A percentile compares a stretch with the other conserved stretches of the same genome.
These are phyloP conservation scores for Scheffersomyces ergatensis DNA, from an alignment of 805 yeast genomes.

Conservation along the genomic window DNA sequence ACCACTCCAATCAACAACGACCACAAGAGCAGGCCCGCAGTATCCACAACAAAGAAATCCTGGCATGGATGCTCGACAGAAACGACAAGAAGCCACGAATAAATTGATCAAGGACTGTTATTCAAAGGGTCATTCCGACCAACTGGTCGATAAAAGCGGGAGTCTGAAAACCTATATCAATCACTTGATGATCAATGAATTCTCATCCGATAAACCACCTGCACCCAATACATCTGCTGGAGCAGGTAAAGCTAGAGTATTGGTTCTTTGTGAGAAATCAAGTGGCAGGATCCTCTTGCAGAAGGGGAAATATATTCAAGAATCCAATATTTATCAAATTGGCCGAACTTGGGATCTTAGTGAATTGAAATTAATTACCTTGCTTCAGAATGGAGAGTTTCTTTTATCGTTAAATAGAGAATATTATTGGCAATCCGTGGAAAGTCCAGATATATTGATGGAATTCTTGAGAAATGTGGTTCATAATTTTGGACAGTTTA, in stretches of 20 bases:
- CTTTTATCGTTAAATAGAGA: conserved; percentile 63
- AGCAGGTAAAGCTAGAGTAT: conserved; percentile 53
- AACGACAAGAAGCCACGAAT: conserved; percentile 16
- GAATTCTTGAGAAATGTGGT: conserved; percentile 34
- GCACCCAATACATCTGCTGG: conserved; percentile 52
- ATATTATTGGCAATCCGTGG: conserved; percentile 69
- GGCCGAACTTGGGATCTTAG: conserved; percentile 91
- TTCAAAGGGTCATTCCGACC: conserved; percentile 24
- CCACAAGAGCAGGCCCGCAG: conserved; percentile 1
- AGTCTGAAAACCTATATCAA: conserved; percentile 56
- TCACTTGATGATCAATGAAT: conserved; percentile 75
- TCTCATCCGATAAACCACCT: conserved; percentile 64
- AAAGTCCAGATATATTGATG: conserved; percentile 34
- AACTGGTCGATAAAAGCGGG: conserved; percentile 16
- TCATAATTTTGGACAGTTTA: conserved; percentile 28
- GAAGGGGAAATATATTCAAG: conserved; percentile 76
- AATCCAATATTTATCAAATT: conserved; percentile 72
- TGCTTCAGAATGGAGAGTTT: conserved; percentile 56
- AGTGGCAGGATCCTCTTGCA: conserved; percentile 72
- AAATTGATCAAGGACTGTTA: conserved; percentile 38
- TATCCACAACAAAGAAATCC: not conserved
- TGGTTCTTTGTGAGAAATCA: conserved; percentile 59
- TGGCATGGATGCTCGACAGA: conserved; percentile 1
- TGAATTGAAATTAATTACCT: conserved; percentile 58
- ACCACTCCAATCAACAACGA: not conserved